A percentile compares a stretch with the other conserved stretches of the same genome.
These are phyloP conservation scores for Neonothopanus nambi DNA, from an alignment of 1,284 basidiomycete genomes.

Conservation along the genomic window DNA sequence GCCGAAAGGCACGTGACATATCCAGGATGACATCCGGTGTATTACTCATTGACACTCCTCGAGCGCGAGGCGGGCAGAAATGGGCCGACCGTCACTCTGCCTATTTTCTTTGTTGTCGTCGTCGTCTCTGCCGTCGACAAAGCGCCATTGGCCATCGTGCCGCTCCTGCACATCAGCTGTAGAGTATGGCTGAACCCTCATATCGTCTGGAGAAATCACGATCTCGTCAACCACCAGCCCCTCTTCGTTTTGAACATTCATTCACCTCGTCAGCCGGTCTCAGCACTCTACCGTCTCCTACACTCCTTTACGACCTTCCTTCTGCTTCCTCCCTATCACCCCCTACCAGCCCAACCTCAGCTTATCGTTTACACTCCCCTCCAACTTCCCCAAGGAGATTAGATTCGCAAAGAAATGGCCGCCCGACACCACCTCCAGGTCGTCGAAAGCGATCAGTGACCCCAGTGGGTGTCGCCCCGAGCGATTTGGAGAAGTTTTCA, in stretches of 20 bases:
- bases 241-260: conserved; percentile 54
- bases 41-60: too few relatives aligned
- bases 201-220: conserved; percentile 67
- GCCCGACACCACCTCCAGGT: conserved; percentile 57
- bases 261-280: conserved; percentile 46
- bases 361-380: conserved; percentile 54
- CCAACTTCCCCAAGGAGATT: conserved; percentile 56
- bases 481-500: conserved; percentile 72
- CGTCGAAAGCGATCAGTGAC: conserved; percentile 61
- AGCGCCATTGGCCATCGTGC: too few relatives aligned
- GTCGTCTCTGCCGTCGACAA: too few relatives aligned
- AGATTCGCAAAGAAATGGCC: conserved; percentile 49
- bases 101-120: too few relatives aligned
- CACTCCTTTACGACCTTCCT: conserved; percentile 76
- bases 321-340: conserved; percentile 49
- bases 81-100: too few relatives aligned
- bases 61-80: too few relatives aligned
- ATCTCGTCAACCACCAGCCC: conserved; percentile 61
- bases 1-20: too few relatives aligned
- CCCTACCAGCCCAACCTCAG: conserved; percentile 37
- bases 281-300: conserved; percentile 45
- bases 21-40: too few relatives aligned
- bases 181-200: conserved; percentile 54
- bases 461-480: conserved; percentile 55
- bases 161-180: too few relatives aligned